Conservation (phyloP, 306 rosid genomes). For the Dryas octopetala region DNA sequence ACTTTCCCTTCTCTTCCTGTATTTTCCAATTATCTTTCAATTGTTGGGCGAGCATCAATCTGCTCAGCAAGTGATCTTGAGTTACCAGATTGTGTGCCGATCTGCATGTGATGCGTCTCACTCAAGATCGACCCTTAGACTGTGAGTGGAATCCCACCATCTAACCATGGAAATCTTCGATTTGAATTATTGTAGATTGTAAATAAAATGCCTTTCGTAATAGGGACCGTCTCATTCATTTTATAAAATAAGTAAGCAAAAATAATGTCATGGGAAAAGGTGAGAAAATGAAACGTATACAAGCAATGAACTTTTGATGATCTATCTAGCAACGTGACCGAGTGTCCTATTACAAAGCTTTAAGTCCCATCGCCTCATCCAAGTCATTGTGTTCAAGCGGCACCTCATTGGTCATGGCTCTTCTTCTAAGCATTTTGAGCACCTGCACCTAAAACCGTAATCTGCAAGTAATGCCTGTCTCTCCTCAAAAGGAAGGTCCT, state of each 20-base stretch:
- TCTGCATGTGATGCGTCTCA: too few species aligned
- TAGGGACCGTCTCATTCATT: neutral
- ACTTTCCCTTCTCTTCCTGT: too few species aligned
- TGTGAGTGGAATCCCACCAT: too few species aligned
- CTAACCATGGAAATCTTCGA: too few species aligned
- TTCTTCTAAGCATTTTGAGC: constrained; percentile 65
- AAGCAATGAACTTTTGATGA: neutral
- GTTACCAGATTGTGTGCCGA: too few species aligned
- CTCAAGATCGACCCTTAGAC: too few species aligned
- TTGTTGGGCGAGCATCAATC: too few species aligned
- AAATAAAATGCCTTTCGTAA: neutral
- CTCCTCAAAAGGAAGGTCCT: constrained; percentile 69
- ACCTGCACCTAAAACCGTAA: constrained; percentile 74
- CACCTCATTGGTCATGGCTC: constrained; percentile 17
- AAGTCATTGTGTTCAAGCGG: neutral
- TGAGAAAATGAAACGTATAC: neutral
- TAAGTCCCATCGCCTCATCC: too few species aligned
- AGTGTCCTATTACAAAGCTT: too few species aligned
- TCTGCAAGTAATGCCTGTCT: constrained; percentile 87
- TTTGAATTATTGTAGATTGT: too few species aligned
- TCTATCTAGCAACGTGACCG: neutral
- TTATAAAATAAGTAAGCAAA: neutral
- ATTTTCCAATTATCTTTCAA: too few species aligned
- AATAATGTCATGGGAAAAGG: neutral
- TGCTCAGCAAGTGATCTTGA: too few species aligned